Conservation (phyloP, 805 yeast genomes). For the Lipomyces oligophaga region DNA sequence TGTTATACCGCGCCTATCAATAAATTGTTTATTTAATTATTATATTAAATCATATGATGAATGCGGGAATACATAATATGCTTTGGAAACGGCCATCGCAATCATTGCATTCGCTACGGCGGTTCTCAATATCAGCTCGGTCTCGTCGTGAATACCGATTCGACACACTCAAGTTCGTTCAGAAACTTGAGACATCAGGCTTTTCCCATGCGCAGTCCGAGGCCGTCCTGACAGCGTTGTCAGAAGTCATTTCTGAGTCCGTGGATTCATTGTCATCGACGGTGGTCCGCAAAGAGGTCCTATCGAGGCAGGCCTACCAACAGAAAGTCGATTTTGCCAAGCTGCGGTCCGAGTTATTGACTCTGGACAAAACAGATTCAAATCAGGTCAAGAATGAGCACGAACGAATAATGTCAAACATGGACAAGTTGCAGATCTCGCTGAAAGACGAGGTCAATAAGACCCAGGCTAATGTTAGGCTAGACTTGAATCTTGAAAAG, state of each 20-base stretch:
- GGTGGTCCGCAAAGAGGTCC: slow-evolving; percentile 78
- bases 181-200: slow-evolving; percentile 63
- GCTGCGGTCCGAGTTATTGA: slow-evolving; percentile 83
- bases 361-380: slow-evolving; percentile 82
- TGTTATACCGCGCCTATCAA: too few species aligned
- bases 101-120: too few species aligned
- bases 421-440: slow-evolving; percentile 79
- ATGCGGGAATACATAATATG: too few species aligned
- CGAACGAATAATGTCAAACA: slow-evolving; percentile 74
- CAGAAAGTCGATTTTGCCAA: slow-evolving; percentile 97
- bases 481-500: slow-evolving; percentile 88
- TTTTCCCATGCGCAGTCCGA: slow-evolving; percentile 74
- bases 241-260: slow-evolving; percentile 75
- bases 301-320: slow-evolving; percentile 83
- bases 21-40: too few species aligned
- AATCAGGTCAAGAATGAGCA: slow-evolving; percentile 79
- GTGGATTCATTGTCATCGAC: slow-evolving; percentile 68
- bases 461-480: slow-evolving; percentile 81
- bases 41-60: too few species aligned
- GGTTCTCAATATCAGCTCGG: too few species aligned
- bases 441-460: slow-evolving; percentile 89
- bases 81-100: too few species aligned
- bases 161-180: slow-evolving; percentile 72
- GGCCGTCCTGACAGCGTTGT: slow-evolving; percentile 68
- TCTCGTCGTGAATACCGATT: slow-evolving; percentile 49